phyloP scores from a whole-genome alignment of 495 filamentous ascomycete species.

The Jackrogersella multiformis region DNA sequence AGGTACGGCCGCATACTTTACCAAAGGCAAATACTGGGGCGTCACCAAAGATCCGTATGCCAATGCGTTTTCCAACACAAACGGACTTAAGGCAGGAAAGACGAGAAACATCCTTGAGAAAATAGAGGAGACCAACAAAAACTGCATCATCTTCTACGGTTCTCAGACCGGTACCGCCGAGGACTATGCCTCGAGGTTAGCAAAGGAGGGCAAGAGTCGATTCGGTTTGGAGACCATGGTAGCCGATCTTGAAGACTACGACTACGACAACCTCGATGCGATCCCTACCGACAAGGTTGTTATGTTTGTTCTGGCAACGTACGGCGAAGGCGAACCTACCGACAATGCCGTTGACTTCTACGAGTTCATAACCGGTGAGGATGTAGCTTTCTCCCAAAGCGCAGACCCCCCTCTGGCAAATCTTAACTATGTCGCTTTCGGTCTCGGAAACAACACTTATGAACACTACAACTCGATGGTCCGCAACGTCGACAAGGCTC shows the following conservation, averaged over 20 bases:
- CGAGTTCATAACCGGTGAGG: conserved; percentile 89
- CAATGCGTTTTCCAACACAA: conserved; percentile 69
- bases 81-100: conserved; percentile 83
- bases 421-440: conserved; percentile 94
- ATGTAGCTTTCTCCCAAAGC: conserved; percentile 80
- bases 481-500: conserved; percentile 80
- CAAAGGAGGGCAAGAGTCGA: conserved; percentile 95
- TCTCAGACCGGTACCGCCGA: conserved; percentile 98
- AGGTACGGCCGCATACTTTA: conserved; percentile 94
- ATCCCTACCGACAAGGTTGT: conserved; percentile 90
- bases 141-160: conserved; percentile 97
- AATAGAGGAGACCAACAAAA: conserved; percentile 94
- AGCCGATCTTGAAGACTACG: conserved; percentile 97
- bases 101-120: conserved; percentile 93
- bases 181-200: conserved; percentile 96
- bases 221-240: conserved; percentile 99
- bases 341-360: conserved; percentile 99
- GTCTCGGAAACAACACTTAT: conserved; percentile 98
- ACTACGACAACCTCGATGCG: conserved; percentile 92
- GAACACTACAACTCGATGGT: conserved; percentile 99
- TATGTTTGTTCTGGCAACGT: conserved; percentile 96
- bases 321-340: conserved; percentile 97
- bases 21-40: conserved; percentile 93
- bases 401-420: conserved; percentile 81
- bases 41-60: conserved; percentile 89